Conservation (phyloP, 192 early-diverging fungal species). For the Podila clonocystis region DNA sequence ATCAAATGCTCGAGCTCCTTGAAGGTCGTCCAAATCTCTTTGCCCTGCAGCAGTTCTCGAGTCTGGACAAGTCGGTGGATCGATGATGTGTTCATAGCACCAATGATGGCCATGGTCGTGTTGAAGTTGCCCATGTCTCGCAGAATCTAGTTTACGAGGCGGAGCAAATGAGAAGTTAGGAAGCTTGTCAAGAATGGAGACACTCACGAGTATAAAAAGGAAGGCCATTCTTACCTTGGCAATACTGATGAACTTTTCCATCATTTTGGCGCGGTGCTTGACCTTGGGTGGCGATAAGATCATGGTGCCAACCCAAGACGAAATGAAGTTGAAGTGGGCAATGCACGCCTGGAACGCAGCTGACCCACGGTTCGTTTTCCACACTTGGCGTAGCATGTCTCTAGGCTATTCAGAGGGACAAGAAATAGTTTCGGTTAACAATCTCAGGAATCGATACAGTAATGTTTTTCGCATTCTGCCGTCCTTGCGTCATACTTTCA, state of each 20-base stretch:
- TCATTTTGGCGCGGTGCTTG: constrained; percentile 67
- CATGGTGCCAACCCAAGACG: constrained; percentile 76
- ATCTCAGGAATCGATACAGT: no score
- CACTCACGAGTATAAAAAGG: neutral
- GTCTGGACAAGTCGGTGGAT: constrained; percentile 73
- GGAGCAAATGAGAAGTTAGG: neutral
- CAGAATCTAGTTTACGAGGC: constrained; percentile 53
- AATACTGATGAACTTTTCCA: constrained; percentile 77
- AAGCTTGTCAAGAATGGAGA: neutral
- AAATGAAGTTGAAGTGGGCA: constrained; percentile 77
- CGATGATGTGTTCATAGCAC: constrained; percentile 72
- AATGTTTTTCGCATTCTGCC: no score
- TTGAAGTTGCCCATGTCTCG: constrained; percentile 79
- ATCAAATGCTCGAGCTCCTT: constrained; percentile 72
- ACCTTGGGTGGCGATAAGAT: constrained; percentile 71
- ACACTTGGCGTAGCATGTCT: constrained; percentile 69
- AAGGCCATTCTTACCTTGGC: constrained; percentile 58
- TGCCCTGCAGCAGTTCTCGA: constrained; percentile 56
- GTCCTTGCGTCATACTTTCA: constrained; percentile 56
- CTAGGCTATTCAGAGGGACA: constrained; percentile 51
- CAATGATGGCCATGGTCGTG: constrained; percentile 79
- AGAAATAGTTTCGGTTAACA: neutral
- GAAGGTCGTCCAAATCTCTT: constrained; percentile 61
- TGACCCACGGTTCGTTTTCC: constrained; percentile 53
- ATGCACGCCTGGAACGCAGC: constrained; percentile 66